phyloP scores from a whole-genome alignment of 306 rosid genomes.

The Herpetospermum pedunculosum region DNA sequence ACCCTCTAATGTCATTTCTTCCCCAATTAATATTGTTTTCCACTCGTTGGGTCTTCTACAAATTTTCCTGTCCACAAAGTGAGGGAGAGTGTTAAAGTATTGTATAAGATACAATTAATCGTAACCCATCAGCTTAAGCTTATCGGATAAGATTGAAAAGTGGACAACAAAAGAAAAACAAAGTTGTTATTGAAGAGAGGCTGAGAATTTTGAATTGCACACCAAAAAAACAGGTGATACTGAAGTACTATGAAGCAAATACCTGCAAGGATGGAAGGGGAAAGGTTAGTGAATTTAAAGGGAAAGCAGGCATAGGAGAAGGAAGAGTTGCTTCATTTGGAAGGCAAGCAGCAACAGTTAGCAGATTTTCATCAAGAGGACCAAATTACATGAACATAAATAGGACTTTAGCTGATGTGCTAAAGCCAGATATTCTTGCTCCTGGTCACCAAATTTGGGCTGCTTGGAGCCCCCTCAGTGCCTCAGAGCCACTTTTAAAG shows the following conservation, averaged over 20 bases:
- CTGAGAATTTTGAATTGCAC: background rate
- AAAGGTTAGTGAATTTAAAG: constrained; percentile 27
- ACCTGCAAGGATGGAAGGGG: constrained; percentile 44
- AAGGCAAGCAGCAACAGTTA: constrained; percentile 47
- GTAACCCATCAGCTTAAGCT: background rate
- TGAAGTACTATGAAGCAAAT: constrained; percentile 38
- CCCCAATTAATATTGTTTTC: background rate
- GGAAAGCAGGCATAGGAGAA: constrained; percentile 44
- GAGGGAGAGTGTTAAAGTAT: background rate
- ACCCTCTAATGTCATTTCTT: background rate
- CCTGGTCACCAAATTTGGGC: constrained; percentile 96
- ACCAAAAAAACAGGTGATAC: constrained; percentile 28
- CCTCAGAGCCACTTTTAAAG: constrained; percentile 33
- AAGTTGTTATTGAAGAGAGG: background rate
- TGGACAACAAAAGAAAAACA: background rate
- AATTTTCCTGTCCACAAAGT: no score
- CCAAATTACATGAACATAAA: constrained; percentile 51
- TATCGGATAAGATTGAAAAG: background rate
- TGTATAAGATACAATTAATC: no score
- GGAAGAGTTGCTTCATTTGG: constrained; percentile 61
- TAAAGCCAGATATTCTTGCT: constrained; percentile 87
- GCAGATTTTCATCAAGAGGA: constrained; percentile 84
- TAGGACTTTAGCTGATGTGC: constrained; percentile 40
- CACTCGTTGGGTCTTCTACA: no score
- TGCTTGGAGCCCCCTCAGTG: constrained; percentile 80